Evolutionary conservation across 2,329 filamentous ascomycete species (phyloP), one percentile per base, ranked within the genome.

Genomic region (Phaeophleospora eucalypticola): DNA sequence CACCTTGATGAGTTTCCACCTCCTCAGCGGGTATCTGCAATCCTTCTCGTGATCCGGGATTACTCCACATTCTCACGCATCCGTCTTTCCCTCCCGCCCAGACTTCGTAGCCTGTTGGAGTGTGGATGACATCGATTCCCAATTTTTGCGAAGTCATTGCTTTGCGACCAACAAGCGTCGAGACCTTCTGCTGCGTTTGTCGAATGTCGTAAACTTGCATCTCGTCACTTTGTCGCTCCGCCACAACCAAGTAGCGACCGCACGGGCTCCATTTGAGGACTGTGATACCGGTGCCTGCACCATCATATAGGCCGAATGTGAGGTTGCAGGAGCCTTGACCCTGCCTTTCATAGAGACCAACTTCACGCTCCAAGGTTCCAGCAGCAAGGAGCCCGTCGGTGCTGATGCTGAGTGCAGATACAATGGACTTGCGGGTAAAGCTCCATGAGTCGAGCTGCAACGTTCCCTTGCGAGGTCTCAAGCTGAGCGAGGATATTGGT

Each of bases 11-110:
- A 4, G 72, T 61, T 29, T 69, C 61, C 54, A 68, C 68, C 48
- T 69, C 68, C 54, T 63, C 70, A 49, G 70, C 67, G 2, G 76
- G 70, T 16, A 63, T 53, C 29, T 72, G 61, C 3, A 65, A 61
- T 8, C 71, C 75, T 45, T 67, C 68, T 16, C 54, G 57, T 33
- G 60, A 54, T n/a, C 69, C 64, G 1, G 74, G 68, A 48, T 74
- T 66, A 35, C 63, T 66, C 78, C 78, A 80, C 44, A 72, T 59
- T 38, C 62, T 56, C 17, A 68, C 58, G 3, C 56, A 57, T 0
- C 81, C 81, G 66, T 84, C 80, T 1, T 63, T 71, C 0, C 79
- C 80, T 8, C 81, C 81, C 37, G 68, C 72, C 79, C 79, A 83
- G 16, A 84, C 64, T 56, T 82, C 77, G 55, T 75, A 70, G 7